A percentile compares a stretch with the other conserved stretches of the same genome.
These are phyloP conservation scores for Daldinia sp. DNA, from an alignment of 2,329 filamentous ascomycete genomes.

Conservation along the genomic window DNA sequence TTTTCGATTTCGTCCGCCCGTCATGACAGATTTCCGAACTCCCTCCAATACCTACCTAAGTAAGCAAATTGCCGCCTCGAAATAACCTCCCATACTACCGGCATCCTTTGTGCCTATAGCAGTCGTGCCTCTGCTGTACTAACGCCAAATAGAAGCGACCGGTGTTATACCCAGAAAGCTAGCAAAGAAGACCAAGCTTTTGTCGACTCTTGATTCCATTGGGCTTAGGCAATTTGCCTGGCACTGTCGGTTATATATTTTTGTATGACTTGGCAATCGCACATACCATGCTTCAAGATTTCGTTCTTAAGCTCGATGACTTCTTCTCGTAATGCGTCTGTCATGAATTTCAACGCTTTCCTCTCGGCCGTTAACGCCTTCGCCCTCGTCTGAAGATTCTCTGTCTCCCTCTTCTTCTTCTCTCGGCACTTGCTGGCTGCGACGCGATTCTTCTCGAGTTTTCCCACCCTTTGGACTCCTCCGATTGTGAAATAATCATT, in stretches of 20 bases:
- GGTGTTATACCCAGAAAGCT: background rate
- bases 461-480: background rate
- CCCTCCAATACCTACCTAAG: constrained; percentile 1
- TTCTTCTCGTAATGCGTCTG: constrained; percentile 18
- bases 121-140: background rate
- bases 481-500: background rate
- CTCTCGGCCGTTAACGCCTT: background rate
- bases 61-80: background rate
- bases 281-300: constrained; percentile 23
- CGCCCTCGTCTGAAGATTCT: constrained; percentile 18
- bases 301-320: constrained; percentile 25
- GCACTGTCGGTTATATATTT: constrained; percentile 27
- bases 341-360: constrained; percentile 23
- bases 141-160: constrained; percentile 10
- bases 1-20: background rate
- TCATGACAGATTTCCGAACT: background rate
- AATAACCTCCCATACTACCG: background rate
- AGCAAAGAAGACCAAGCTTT: background rate
- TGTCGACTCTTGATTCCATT: background rate
- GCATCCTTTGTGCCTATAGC: background rate
- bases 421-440: constrained; percentile 24
- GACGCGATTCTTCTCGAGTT: constrained; percentile 26
- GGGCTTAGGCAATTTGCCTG: constrained; percentile 3
- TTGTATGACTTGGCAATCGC: constrained; percentile 21
- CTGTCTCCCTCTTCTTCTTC: constrained; percentile 21